Conservation (phyloP, 2,329 filamentous ascomycete species). For the Penicillium sp. region DNA sequence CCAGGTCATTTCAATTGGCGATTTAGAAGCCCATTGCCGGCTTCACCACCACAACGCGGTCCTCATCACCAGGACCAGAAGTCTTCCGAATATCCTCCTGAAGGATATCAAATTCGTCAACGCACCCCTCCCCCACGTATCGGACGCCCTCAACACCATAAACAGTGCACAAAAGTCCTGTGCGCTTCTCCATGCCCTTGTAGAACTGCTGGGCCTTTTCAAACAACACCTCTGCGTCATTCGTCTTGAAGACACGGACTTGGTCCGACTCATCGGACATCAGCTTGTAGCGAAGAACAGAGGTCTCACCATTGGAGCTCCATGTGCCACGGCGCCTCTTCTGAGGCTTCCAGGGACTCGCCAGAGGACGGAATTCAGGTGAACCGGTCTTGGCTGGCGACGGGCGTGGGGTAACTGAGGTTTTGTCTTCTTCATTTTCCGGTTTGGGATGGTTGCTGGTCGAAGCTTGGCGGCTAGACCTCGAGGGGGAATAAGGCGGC, state of each 20-base stretch:
- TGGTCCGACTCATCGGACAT: constrained; percentile 8
- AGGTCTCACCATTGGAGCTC: neutral
- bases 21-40: neutral
- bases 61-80: neutral
- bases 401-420: fast-evolving
- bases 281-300: constrained; percentile 17
- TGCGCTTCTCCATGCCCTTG: constrained; percentile 1
- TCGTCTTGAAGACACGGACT: constrained; percentile 16
- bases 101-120: constrained; percentile 21
- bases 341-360: neutral
- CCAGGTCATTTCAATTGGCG: neutral
- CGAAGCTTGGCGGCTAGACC: neutral
- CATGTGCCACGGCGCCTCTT: neutral
- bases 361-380: neutral
- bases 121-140: constrained; percentile 19
- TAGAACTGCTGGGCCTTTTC: constrained; percentile 21
- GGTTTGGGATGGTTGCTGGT: neutral
- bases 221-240: constrained; percentile 15
- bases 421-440: neutral
- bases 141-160: constrained; percentile 4
- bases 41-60: neutral
- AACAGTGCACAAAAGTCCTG: constrained; percentile 9
- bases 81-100: constrained; percentile 11
- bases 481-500: neutral
- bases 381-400: too few species aligned